Evolutionary conservation across 371 early-diverging fungal species (phyloP).

Genomic region (Dinochytrium kinnereticum): DNA sequence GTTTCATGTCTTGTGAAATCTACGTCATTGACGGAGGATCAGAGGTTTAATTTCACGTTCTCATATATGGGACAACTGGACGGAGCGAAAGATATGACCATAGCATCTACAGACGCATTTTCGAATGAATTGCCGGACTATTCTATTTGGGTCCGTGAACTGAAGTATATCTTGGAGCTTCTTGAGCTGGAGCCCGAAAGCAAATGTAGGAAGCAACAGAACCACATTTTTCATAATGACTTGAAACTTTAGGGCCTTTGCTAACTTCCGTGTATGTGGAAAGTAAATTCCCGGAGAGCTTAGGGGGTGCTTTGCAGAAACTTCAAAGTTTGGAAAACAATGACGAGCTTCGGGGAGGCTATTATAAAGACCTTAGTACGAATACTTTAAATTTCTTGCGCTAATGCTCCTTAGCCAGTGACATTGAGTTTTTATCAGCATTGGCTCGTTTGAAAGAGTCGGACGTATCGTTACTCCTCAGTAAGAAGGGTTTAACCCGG

Average conservation of each 20-base stretch:
- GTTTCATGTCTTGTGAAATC: too few species aligned
- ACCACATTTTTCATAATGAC: conserved; percentile 24
- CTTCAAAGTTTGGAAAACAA: conserved; percentile 59
- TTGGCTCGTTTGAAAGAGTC: neutral
- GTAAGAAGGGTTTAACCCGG: conserved; percentile 4
- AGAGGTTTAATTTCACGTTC: too few species aligned
- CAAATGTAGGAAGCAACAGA: conserved; percentile 69
- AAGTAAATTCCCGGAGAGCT: neutral
- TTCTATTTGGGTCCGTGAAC: too few species aligned
- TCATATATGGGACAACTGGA: too few species aligned
- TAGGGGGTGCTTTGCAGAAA: conserved; percentile 40
- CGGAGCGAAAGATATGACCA: too few species aligned
- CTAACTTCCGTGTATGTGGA: conserved; percentile 16
- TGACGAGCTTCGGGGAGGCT: conserved; percentile 64
- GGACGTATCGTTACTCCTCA: neutral
- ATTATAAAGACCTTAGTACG: conserved; percentile 69
- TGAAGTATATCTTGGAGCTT: conserved; percentile 74
- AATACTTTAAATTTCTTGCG: too few species aligned
- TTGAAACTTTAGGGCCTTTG: conserved; percentile 29
- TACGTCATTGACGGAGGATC: too few species aligned
- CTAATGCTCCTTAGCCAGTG: too few species aligned
- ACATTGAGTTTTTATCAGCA: too few species aligned
- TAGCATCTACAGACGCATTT: too few species aligned
- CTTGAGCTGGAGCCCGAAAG: conserved; percentile 86
- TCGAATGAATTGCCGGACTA: too few species aligned